Base-by-base conservation (phyloP, 1,284 basidiomycete species). In the Nidula niveotomentosa region DNA sequence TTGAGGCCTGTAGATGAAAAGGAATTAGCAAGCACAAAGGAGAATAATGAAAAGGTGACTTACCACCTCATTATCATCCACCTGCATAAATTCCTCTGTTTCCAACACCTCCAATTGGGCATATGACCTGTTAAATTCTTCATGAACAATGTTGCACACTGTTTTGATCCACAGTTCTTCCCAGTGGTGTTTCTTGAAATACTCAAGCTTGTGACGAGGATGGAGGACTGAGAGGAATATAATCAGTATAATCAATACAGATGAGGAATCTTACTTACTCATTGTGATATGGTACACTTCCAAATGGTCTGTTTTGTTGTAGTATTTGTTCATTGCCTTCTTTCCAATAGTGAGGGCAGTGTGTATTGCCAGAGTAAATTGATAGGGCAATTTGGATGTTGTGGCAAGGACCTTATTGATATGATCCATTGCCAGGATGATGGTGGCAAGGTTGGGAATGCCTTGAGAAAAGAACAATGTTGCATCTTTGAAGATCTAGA, bases 361-460 rank as follows among this genome's bases (percentile, higher is more conserved):
- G 1, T 56, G n/a, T n/a, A n/a, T n/a, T n/a, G n/a, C n/a, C n/a
- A n/a, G n/a, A n/a, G n/a, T n/a, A n/a, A n/a, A n/a, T n/a, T n/a
- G n/a, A n/a, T n/a, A n/a, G n/a, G n/a, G n/a, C n/a, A n/a, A n/a
- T n/a, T n/a, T n/a, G n/a, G n/a, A n/a, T n/a, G n/a, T n/a, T n/a
- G 7, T 49, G 2, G 58, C 51, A 2, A 65, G 48, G 2, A 33
- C 35, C 2, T 58, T 7, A 37, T 65, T 53, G 33, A 72, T 59
- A 17, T 58, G 51, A 50, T 72, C 67, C 57, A 72, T 70, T 0
- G 58, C 61, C 1, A 66, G 68, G 9, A 71, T 70, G 0, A 71
- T 63, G n/a, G 56, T 53, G n/a, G 54, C 37, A 51, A 72, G 43
- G 58, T 59, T 57, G 12, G 61, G 57, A 3, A 52, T 60, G 17